phyloP scores from a whole-genome alignment of 305 asterid genomes.

The Solanum hybrid region DNA sequence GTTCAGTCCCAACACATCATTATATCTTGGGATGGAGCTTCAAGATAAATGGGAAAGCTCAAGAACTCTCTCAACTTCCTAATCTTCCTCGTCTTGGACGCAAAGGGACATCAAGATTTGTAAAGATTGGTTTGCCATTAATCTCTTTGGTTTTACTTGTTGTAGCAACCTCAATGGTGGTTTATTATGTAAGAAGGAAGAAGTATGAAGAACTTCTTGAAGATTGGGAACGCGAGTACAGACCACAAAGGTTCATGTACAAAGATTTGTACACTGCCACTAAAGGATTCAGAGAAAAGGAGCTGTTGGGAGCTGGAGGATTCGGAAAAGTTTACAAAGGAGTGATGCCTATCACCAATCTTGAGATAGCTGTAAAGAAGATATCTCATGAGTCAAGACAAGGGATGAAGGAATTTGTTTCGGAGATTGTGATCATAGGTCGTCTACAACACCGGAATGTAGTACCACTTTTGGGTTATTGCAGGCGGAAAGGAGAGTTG shows the following conservation, averaged over 20 bases:
- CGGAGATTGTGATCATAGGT: constrained; percentile 17
- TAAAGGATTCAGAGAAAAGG: constrained; percentile 14
- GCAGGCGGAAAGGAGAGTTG: constrained; percentile 12
- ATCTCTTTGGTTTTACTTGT: not conserved
- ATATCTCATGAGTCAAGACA: constrained; percentile 14
- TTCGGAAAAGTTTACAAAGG: constrained; percentile 21
- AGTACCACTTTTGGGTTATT: constrained; percentile 14
- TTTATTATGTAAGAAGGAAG: not conserved
- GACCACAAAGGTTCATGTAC: not conserved
- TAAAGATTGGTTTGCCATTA: not conserved
- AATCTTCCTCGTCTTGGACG: not conserved
- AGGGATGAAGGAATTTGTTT: constrained; percentile 12
- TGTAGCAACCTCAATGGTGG: not conserved
- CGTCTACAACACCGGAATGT: constrained; percentile 12
- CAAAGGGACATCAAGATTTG: not conserved
- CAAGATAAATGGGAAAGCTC: constrained; percentile 16
- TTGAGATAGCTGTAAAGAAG: constrained; percentile 15
- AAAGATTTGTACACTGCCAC: constrained; percentile 14
- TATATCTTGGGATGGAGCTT: constrained; percentile 29
- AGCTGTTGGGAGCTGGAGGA: constrained; percentile 14
- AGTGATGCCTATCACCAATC: not conserved
- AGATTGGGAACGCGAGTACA: not conserved
- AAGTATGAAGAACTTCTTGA: not conserved
- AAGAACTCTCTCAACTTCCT: constrained; percentile 16
- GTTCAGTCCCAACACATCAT: constrained; percentile 12